Base-by-base conservation (phyloP, 352 stramenopile genomes). In the Peronospora belbahrii region DNA sequence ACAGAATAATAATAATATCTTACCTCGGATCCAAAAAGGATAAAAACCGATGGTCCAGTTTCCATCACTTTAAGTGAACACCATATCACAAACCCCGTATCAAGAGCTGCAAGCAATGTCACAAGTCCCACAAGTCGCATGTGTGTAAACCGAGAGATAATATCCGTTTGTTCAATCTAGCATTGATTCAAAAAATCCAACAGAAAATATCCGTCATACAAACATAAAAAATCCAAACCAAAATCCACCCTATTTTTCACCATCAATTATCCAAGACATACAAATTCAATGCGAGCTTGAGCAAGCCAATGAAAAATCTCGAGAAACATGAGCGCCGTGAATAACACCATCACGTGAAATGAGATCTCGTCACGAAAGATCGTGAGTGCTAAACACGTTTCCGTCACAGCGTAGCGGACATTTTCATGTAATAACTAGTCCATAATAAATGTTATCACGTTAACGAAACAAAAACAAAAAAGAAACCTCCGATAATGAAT, bases 361-460 rank as follows among this genome's bases (percentile, higher is more conserved):
- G 86, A 97, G 48, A 99, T 87, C 70, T 99, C 95, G 30, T 97
- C 85, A 15, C 95, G 86, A 73, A 99, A 99, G 42, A 99, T 98
- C 28, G 96, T 98, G 18, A 99, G 81, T n/a, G 97, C 96, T 18
- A 99, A 70, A 77, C 95, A 99, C 17, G 95, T 99, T 77, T 99
- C 97, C 4, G 95, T 98, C 47, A 99, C 84, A 25, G 97, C 89
- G 66, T 98, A 99, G 24, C 95, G 90, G 31, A 97, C 88, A 64
- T 98, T 97, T 48, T 99, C 95, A 31, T 90, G 83, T 35, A 98
- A 63, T 9, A 97, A 67, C 82, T 98, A 74, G 4, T 13, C 15
- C 43, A 52, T 10, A 23, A 6, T 14, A 36, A 28, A n/a, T n/a
- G n/a, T n/a, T n/a, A n/a, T n/a, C n/a, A n/a, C n/a, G n/a, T n/a